Conservation (phyloP, 2,329 filamentous ascomycete species). For the Cladosporium sp. region DNA sequence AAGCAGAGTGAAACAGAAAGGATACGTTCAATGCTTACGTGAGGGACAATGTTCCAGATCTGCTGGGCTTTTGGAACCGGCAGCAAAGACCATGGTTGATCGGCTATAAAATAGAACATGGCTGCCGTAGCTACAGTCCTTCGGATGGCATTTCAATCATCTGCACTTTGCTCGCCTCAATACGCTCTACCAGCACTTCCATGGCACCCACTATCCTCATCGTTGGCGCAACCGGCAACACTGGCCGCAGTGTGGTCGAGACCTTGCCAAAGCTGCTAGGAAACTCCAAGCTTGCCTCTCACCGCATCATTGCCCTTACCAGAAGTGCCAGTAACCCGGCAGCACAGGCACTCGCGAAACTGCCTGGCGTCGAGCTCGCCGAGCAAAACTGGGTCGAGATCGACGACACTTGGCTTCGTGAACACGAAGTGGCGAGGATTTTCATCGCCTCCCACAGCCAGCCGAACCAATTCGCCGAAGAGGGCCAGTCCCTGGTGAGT, state of each 20-base stretch:
- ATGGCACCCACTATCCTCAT: slow-evolving; percentile 19
- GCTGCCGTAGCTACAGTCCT: neutral
- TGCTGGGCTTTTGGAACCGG: neutral
- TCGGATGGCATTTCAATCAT: neutral
- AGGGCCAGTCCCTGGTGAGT: slow-evolving; percentile 40
- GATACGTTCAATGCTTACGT: neutral
- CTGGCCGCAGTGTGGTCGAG: slow-evolving; percentile 22
- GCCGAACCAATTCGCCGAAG: slow-evolving; percentile 43
- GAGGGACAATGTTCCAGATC: neutral
- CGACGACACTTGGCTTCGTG: slow-evolving; percentile 43
- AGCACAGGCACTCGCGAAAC: slow-evolving; percentile 34
- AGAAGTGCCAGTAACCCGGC: slow-evolving; percentile 16
- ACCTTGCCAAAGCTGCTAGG: slow-evolving; percentile 20
- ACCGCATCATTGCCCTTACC: neutral
- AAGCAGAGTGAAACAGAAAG: neutral
- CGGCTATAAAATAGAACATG: neutral
- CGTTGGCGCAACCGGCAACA: slow-evolving; percentile 22
- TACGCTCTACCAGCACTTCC: neutral
- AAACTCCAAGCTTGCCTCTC: neutral
- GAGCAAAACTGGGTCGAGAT: slow-evolving; percentile 43
- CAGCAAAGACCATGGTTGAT: neutral
- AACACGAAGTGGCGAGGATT: slow-evolving; percentile 38
- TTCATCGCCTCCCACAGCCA: slow-evolving; percentile 45
- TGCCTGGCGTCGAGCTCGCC: slow-evolving; percentile 39
- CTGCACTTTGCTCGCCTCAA: neutral